Percentiles rank a stretch among this genome's conserved stretches.
These are phyloP conservation scores for Xylaria arbuscula DNA, from an alignment of 2,329 filamentous ascomycete species.

Conservation along the genomic window DNA sequence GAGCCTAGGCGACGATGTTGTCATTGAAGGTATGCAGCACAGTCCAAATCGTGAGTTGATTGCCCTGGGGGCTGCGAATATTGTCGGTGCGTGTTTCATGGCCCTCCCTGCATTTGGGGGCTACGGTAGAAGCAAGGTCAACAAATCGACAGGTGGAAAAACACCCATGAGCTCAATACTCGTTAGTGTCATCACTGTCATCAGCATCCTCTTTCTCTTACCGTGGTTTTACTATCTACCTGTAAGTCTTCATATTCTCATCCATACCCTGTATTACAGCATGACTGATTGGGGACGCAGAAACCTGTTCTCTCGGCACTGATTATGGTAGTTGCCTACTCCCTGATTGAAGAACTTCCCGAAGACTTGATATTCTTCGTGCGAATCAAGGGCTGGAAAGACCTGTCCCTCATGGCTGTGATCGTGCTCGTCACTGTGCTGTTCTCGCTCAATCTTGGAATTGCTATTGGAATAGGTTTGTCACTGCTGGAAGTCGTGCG, in stretches of 20 bases:
- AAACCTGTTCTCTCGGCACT: conserved; percentile 94
- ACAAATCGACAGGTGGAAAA: conserved; percentile 88
- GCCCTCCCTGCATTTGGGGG: conserved; percentile 93
- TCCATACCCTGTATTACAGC: background rate
- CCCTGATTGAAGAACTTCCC: conserved; percentile 93
- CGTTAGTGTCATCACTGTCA: conserved; percentile 81
- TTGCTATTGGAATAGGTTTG: conserved; percentile 91
- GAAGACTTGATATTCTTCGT: conserved; percentile 93
- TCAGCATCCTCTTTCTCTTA: conserved; percentile 83
- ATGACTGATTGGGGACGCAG: conserved; percentile 56
- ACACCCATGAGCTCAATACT: conserved; percentile 95
- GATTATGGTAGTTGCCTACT: conserved; percentile 95
- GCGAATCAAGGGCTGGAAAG: conserved; percentile 84
- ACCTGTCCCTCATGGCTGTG: conserved; percentile 85
- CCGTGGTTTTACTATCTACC: conserved; percentile 96
- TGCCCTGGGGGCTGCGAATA: conserved; percentile 87
- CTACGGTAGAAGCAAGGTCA: conserved; percentile 95
- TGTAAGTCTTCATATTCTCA: conserved; percentile 63
- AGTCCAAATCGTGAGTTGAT: conserved; percentile 95
- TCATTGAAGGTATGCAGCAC: conserved; percentile 81
- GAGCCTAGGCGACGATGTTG: conserved; percentile 77
- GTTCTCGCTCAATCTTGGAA: conserved; percentile 92
- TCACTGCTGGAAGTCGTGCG: conserved; percentile 90
- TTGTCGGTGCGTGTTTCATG: conserved; percentile 93
- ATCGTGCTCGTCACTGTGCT: conserved; percentile 95